Conservation (phyloP, 2,329 filamentous ascomycete species). For the Neobulgaria alba region DNA sequence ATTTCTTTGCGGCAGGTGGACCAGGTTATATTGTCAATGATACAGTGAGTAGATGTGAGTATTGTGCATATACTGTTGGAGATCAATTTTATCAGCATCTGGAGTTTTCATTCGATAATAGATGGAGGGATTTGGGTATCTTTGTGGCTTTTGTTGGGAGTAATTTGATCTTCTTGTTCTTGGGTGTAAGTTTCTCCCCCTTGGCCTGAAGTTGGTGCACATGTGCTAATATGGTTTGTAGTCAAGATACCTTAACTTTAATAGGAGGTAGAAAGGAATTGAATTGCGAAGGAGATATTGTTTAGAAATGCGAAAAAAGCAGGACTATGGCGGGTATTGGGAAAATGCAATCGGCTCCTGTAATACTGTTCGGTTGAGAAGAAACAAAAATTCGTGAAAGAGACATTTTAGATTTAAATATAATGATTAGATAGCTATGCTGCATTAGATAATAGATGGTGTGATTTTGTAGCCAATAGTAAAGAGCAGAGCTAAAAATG, state of each 20-base stretch:
- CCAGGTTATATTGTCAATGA: conserved; percentile 64
- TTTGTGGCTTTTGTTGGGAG: conserved; percentile 66
- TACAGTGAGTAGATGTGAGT: conserved; percentile 59
- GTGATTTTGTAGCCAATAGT: too few relatives aligned
- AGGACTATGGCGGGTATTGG: too few relatives aligned
- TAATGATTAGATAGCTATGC: too few relatives aligned
- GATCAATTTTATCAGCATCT: conserved; percentile 71
- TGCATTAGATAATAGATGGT: too few relatives aligned
- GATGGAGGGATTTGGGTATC: conserved; percentile 81
- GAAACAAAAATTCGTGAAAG: too few relatives aligned
- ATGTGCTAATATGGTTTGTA: conserved; percentile 1
- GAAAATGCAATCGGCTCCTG: too few relatives aligned
- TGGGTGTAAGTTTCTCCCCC: conserved; percentile 30
- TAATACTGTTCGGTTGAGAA: too few relatives aligned
- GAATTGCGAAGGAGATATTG: too few relatives aligned
- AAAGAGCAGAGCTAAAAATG: too few relatives aligned
- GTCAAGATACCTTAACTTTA: conserved; percentile 37
- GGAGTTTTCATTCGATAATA: conserved; percentile 54
- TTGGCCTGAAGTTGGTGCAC: background rate
- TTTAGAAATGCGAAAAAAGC: too few relatives aligned
- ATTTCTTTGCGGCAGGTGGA: conserved; percentile 61
- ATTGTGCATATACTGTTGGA: conserved; percentile 73
- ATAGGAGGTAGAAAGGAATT: conserved; percentile 32
- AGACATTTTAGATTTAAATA: too few relatives aligned
- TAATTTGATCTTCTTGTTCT: conserved; percentile 59